Evolutionary conservation across 257 asterid species (phyloP).

Genomic region (Plantago elongata): DNA sequence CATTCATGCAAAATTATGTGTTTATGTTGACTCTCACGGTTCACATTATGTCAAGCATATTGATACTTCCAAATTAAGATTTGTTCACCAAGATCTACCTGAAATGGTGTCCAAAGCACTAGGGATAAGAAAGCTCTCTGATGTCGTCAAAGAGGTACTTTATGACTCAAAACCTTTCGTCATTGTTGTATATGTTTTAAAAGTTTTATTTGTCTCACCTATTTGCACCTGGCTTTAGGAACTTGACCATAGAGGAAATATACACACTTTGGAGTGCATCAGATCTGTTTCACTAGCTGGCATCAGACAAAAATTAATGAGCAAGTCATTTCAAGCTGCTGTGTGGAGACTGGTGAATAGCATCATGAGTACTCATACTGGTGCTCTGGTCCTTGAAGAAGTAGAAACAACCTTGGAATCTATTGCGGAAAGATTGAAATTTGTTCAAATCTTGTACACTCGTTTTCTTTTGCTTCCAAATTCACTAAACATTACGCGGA

Average conservation of each 20-base stretch:
- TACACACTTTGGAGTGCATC: slow-evolving; percentile 51
- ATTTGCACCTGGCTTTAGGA: slow-evolving; percentile 45
- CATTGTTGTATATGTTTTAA: slow-evolving; percentile 12
- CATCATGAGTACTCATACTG: slow-evolving; percentile 34
- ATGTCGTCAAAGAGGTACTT: slow-evolving; percentile 84
- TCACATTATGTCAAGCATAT: slow-evolving; percentile 62
- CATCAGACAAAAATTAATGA: slow-evolving; percentile 50
- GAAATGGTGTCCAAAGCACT: slow-evolving; percentile 58
- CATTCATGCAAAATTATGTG: slow-evolving; percentile 77
- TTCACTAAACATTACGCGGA: slow-evolving; percentile 56
- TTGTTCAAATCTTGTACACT: slow-evolving; percentile 64
- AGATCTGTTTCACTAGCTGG: slow-evolving; percentile 52
- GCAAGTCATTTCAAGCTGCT: slow-evolving; percentile 74
- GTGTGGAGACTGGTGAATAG: slow-evolving; percentile 56
- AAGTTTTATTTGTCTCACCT: slow-evolving; percentile 16
- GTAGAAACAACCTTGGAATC: slow-evolving; percentile 43
- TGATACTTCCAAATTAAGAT: slow-evolving; percentile 77
- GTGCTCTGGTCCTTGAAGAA: slow-evolving; percentile 41
- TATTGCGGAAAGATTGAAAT: slow-evolving; percentile 62
- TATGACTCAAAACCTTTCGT: slow-evolving; percentile 10
- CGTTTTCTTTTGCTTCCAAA: slow-evolving; percentile 69
- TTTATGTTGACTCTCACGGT: slow-evolving; percentile 73
- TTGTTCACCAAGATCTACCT: slow-evolving; percentile 78
- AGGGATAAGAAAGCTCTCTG: slow-evolving; percentile 78
- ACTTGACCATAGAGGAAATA: slow-evolving; percentile 48